phyloP scores from a whole-genome alignment of 192 early-diverging fungal species.

The Umbelopsis sp. region DNA sequence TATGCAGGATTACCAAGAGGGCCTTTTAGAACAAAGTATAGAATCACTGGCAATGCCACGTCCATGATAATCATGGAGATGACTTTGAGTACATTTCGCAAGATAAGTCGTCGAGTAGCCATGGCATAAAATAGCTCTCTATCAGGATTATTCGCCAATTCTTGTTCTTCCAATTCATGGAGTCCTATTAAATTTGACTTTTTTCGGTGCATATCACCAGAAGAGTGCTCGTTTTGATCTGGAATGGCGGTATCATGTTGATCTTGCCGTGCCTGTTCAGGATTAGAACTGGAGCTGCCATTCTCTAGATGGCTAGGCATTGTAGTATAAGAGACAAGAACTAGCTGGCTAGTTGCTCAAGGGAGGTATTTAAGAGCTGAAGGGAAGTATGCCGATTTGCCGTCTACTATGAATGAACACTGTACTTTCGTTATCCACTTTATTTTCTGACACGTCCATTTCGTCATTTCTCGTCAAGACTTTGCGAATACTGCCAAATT shows the following conservation, averaged over 20 bases:
- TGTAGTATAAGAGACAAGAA: background rate
- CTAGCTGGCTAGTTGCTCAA: too few species aligned
- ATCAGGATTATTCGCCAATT: background rate
- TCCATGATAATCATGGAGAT: slow-evolving; percentile 12
- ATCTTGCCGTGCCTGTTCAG: background rate
- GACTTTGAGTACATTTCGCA: background rate
- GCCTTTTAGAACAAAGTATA: slow-evolving; percentile 8
- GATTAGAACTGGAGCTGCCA: background rate
- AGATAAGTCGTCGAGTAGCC: slow-evolving; percentile 2
- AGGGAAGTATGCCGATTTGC: background rate
- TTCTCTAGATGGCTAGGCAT: background rate
- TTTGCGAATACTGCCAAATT: background rate
- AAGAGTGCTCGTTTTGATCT: background rate
- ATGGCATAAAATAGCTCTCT: background rate
- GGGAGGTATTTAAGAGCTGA: background rate
- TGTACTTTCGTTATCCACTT: too few species aligned
- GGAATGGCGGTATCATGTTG: background rate
- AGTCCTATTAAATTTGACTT: background rate
- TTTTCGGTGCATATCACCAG: background rate
- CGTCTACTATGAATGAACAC: background rate
- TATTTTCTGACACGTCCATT: background rate
- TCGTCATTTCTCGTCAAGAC: background rate
- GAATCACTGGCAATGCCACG: background rate
- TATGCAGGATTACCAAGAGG: slow-evolving; percentile 9
- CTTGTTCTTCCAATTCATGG: slow-evolving; percentile 3